phyloP scores from a whole-genome alignment of 2,329 filamentous ascomycete genomes.

The Clonostachys solani region DNA sequence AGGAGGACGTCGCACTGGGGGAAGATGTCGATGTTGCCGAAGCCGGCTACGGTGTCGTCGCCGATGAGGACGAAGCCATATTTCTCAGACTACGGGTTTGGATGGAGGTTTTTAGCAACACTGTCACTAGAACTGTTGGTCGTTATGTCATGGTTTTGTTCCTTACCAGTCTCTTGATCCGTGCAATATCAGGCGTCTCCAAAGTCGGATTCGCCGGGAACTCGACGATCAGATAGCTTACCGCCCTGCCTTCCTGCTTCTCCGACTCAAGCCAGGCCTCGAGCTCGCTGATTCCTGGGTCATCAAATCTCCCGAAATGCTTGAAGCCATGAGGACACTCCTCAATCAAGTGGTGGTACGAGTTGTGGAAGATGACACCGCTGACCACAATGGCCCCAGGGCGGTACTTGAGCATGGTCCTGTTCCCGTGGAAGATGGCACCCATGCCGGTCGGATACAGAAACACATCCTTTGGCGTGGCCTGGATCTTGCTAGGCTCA shows the following conservation, averaged over 20 bases:
- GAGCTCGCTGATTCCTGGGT: slow-evolving; percentile 33
- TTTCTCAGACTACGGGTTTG: slow-evolving; percentile 25
- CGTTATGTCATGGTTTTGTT: not conserved
- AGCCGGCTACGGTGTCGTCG: slow-evolving; percentile 44
- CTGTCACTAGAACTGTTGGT: not conserved
- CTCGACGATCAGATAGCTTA: slow-evolving; percentile 45
- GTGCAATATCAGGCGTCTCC: slow-evolving; percentile 22
- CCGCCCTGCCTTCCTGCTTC: slow-evolving; percentile 25
- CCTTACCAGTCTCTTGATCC: slow-evolving; percentile 31
- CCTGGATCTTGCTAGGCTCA: slow-evolving; percentile 17
- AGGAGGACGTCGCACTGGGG: slow-evolving; percentile 42
- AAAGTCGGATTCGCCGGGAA: slow-evolving; percentile 29
- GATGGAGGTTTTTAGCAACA: not conserved
- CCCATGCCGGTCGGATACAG: slow-evolving; percentile 53
- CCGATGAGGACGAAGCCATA: slow-evolving; percentile 38
- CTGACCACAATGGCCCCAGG: slow-evolving; percentile 34
- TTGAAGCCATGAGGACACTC: slow-evolving; percentile 36
- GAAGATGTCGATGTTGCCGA: slow-evolving; percentile 46
- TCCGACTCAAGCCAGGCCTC: slow-evolving; percentile 38
- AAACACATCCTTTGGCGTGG: slow-evolving; percentile 38
- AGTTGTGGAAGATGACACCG: slow-evolving; percentile 48
- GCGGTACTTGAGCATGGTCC: slow-evolving; percentile 25
- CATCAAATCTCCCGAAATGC: slow-evolving; percentile 40
- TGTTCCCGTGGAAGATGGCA: slow-evolving; percentile 37
- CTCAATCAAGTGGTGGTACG: slow-evolving; percentile 39